A percentile compares a stretch with the other conserved stretches of the same genome.
phyloP scores from a whole-genome alignment of 2,329 filamentous ascomycete genomes.

The Phialemonium atrogriseum region DNA sequence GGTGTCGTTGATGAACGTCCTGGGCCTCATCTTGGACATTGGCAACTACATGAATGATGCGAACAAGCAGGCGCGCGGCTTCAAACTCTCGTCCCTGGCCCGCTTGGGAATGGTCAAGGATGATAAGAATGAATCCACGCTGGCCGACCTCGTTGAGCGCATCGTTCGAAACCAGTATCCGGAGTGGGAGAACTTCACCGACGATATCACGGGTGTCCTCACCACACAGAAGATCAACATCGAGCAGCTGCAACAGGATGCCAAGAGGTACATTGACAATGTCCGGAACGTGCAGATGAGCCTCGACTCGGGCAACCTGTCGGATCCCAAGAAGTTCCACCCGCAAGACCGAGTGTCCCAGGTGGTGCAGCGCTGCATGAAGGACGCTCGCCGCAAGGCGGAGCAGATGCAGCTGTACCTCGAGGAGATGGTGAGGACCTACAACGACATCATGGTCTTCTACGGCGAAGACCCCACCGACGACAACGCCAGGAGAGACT shows the following conservation, averaged over 20 bases:
- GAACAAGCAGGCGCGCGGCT: constrained; percentile 95
- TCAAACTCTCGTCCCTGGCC: constrained; percentile 92
- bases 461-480: constrained; percentile 91
- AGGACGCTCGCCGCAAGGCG: constrained; percentile 89
- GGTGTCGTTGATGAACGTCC: constrained; percentile 88
- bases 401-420: constrained; percentile 92
- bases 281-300: constrained; percentile 90
- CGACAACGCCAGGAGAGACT: constrained; percentile 87
- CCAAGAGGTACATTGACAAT: constrained; percentile 88
- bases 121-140: constrained; percentile 94
- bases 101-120: constrained; percentile 97
- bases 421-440: constrained; percentile 84
- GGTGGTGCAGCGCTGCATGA: constrained; percentile 89
- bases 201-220: constrained; percentile 76
- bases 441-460: constrained; percentile 92
- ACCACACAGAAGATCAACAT: constrained; percentile 85
- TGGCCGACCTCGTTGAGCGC: constrained; percentile 91
- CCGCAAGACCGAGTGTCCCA: constrained; percentile 91
- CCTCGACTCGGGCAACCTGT: constrained; percentile 86
- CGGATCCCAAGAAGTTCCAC: constrained; percentile 95
- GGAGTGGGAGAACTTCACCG: constrained; percentile 83
- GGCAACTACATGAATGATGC: constrained; percentile 99
- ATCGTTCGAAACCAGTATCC: constrained; percentile 95
- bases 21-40: constrained; percentile 92
- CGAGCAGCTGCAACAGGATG: constrained; percentile 80